Evolutionary conservation across 805 yeast genomes (phyloP).

Genomic region (Candida taoyuanica): DNA sequence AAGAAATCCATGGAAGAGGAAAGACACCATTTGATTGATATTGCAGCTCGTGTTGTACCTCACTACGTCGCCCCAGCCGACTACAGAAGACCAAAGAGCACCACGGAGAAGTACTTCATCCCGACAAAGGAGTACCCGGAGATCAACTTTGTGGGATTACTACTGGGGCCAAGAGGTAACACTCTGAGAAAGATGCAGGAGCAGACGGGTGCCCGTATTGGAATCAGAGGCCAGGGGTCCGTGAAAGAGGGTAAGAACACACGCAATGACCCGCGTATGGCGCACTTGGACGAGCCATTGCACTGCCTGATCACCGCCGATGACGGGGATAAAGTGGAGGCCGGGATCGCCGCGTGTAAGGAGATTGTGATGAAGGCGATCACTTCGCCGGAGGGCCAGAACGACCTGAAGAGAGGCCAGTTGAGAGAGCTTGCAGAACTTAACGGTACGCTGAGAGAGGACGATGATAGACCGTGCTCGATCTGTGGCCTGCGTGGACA

Average conservation of each 20-base stretch:
- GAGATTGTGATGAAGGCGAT: conserved; percentile 79
- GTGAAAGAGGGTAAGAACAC: conserved; percentile 82
- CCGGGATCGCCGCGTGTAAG: conserved; percentile 71
- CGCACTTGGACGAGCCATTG: conserved; percentile 67
- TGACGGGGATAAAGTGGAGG: conserved; percentile 65
- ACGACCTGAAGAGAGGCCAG: conserved; percentile 86
- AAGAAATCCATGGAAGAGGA: conserved; percentile 66
- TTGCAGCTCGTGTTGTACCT: conserved; percentile 68
- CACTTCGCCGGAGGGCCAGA: conserved; percentile 87
- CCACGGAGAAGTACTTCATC: conserved; percentile 75
- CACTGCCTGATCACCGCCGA: conserved; percentile 89
- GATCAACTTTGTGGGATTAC: conserved; percentile 84
- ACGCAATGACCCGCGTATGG: conserved; percentile 34
- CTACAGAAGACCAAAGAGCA: conserved; percentile 65
- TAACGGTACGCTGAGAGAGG: conserved; percentile 91
- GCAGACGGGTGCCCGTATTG: conserved; percentile 83
- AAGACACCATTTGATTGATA: conserved; percentile 71
- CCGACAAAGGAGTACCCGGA: conserved; percentile 88
- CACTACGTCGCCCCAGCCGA: conserved; percentile 76
- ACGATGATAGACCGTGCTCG: conserved; percentile 57
- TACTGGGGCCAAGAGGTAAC: conserved; percentile 94
- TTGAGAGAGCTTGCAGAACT: conserved; percentile 86
- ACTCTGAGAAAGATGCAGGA: conserved; percentile 77
- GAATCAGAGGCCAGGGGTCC: conserved; percentile 93
- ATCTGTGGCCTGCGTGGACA: conserved; percentile 67